A percentile compares a stretch with the other conserved stretches of the same genome.
These are phyloP conservation scores for Mortierella sp. DNA, from an alignment of 371 early-diverging fungal genomes.

Conservation along the genomic window DNA sequence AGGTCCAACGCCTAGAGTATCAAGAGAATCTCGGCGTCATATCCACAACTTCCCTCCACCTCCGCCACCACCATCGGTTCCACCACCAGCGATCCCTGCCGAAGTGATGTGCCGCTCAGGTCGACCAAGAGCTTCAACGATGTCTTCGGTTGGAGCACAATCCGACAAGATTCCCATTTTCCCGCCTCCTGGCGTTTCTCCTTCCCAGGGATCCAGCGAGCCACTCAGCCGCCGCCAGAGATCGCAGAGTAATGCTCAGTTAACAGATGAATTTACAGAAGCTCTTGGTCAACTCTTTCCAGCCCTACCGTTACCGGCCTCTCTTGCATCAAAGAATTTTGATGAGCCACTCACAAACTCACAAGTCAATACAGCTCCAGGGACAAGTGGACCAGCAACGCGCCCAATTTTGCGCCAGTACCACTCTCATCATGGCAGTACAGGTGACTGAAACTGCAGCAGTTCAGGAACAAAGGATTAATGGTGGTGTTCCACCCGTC, in stretches of 20 bases:
- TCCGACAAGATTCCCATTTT: not conserved
- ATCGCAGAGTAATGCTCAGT: constrained; percentile 8
- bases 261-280: constrained; percentile 1
- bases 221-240: constrained; percentile 6
- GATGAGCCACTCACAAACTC: not conserved
- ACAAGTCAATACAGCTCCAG: not conserved
- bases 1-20: constrained; percentile 18
- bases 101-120: not conserved
- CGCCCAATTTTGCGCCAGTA: constrained; percentile 6
- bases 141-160: constrained; percentile 1
- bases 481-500: not conserved
- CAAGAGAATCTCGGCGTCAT: constrained; percentile 15
- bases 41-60: constrained; percentile 18
- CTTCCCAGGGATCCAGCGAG: not conserved
- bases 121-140: constrained; percentile 6
- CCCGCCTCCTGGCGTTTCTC: not conserved
- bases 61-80: constrained; percentile 23
- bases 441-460: not conserved
- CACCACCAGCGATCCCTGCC: constrained; percentile 29
- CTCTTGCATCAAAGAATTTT: constrained; percentile 2
- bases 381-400: not conserved
- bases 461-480: not conserved
- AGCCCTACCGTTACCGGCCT: constrained; percentile 23
- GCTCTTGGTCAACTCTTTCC: not conserved
- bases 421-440: not conserved